A percentile compares a stretch with the other conserved stretches of the same genome.
These are phyloP conservation scores for Populus simonii DNA, from an alignment of 345 rosid genomes.

Conservation along the genomic window DNA sequence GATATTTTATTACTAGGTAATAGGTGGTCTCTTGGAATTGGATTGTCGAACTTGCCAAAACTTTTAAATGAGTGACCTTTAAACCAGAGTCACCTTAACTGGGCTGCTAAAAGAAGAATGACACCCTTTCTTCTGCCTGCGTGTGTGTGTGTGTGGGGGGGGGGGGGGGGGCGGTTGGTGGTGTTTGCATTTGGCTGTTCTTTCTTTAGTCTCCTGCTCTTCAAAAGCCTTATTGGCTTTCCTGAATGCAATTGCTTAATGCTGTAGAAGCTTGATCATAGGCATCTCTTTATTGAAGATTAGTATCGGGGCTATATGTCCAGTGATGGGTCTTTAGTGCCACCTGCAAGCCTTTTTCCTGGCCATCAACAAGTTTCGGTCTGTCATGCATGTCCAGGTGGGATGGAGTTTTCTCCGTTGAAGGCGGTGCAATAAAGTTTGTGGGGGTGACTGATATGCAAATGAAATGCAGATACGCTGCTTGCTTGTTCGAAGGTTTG, in stretches of 20 bases:
- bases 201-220: not conserved
- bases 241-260: not conserved
- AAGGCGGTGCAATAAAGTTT: constrained; percentile 1
- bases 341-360: too few relatives aligned
- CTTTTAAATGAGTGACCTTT: not conserved
- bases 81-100: not conserved
- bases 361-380: not conserved
- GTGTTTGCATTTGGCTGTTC: not conserved
- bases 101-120: not conserved
- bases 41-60: not conserved
- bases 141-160: not conserved
- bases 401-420: not conserved
- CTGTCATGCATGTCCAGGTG: constrained; percentile 4
- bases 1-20: not conserved
- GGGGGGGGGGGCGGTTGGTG: not conserved
- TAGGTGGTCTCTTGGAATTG: not conserved
- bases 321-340: not conserved
- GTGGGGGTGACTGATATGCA: not conserved
- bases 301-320: not conserved
- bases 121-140: not conserved
- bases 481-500: not conserved
- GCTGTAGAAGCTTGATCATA: not conserved
- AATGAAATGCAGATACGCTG: not conserved
- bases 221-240: not conserved
- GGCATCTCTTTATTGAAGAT: not conserved